phyloP scores from a whole-genome alignment of 768 basidiomycete genomes.

The Paxillus ammoniavirescens region DNA sequence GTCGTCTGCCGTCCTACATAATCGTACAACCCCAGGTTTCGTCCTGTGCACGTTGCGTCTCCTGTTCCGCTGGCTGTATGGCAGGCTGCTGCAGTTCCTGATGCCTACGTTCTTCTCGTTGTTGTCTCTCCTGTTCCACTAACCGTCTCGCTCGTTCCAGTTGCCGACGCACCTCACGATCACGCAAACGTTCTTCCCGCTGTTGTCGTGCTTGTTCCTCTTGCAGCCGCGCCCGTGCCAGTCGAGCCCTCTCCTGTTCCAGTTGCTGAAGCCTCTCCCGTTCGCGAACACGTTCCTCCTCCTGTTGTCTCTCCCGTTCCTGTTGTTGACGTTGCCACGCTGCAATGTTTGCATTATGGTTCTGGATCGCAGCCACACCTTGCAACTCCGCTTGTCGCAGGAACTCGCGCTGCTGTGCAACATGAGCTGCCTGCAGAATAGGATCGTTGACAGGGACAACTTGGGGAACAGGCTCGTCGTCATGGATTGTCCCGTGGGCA shows the following conservation, averaged over 20 bases:
- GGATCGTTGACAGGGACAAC: constrained; percentile 10
- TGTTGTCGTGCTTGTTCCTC: neutral
- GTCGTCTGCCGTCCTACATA: constrained; percentile 13
- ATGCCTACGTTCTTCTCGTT: neutral
- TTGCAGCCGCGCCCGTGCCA: neutral
- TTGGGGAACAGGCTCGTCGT: constrained; percentile 1
- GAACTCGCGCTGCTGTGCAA: constrained; percentile 22
- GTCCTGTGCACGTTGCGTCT: neutral
- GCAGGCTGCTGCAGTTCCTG: neutral
- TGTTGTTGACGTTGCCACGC: neutral
- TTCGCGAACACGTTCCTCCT: no score
- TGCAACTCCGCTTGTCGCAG: constrained; percentile 13
- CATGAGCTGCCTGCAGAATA: constrained; percentile 3
- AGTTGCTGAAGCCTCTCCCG: no score
- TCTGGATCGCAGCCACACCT: neutral
- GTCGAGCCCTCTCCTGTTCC: no score
- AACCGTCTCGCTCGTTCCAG: neutral
- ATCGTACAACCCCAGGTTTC: constrained; percentile 23
- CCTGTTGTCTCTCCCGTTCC: neutral
- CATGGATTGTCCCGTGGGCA: constrained; percentile 32
- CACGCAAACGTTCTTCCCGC: neutral
- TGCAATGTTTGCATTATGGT: neutral
- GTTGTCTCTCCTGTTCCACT: neutral
- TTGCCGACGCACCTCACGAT: neutral
- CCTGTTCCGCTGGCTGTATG: no score